A percentile compares a stretch with the other conserved stretches of the same genome.
Conservation (phyloP, 345 rosid genomes). For the Salix purpurea region DNA sequence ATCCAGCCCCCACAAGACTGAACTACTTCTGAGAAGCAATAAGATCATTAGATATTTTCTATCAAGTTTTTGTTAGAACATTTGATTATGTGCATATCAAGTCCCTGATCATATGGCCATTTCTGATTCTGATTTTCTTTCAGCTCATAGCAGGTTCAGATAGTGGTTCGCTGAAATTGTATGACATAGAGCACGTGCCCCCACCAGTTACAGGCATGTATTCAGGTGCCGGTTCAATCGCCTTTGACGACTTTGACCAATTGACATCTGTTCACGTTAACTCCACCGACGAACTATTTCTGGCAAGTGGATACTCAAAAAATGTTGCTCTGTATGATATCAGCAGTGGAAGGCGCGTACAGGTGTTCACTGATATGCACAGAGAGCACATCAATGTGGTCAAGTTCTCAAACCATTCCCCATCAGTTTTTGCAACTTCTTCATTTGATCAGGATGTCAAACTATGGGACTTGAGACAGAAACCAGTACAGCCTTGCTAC, state of each 20-base stretch:
- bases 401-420: slow-evolving; percentile 85
- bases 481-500: slow-evolving; percentile 71
- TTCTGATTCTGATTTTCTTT: slow-evolving; percentile 3
- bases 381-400: slow-evolving; percentile 87
- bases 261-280: slow-evolving; percentile 91
- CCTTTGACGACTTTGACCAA: slow-evolving; percentile 84
- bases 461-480: slow-evolving; percentile 89
- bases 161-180: slow-evolving; percentile 78
- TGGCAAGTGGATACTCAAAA: slow-evolving; percentile 89
- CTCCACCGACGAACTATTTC: slow-evolving; percentile 78
- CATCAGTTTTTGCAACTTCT: slow-evolving; percentile 84
- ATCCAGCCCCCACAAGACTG: background rate
- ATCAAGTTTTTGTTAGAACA: background rate
- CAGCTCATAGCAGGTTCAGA: slow-evolving; percentile 97
- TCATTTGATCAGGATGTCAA: slow-evolving; percentile 90
- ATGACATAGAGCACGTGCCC: slow-evolving; percentile 54
- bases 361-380: slow-evolving; percentile 84
- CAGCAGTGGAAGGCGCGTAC: slow-evolving; percentile 59
- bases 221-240: slow-evolving; percentile 39
- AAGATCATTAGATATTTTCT: background rate
- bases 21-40: background rate
- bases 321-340: slow-evolving; percentile 85
- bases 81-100: slow-evolving; percentile 1
- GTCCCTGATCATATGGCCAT: background rate
- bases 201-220: slow-evolving; percentile 29